Base-by-base conservation (phyloP, 371 early-diverging fungal genomes). In the Rhizopus arrhizus region DNA sequence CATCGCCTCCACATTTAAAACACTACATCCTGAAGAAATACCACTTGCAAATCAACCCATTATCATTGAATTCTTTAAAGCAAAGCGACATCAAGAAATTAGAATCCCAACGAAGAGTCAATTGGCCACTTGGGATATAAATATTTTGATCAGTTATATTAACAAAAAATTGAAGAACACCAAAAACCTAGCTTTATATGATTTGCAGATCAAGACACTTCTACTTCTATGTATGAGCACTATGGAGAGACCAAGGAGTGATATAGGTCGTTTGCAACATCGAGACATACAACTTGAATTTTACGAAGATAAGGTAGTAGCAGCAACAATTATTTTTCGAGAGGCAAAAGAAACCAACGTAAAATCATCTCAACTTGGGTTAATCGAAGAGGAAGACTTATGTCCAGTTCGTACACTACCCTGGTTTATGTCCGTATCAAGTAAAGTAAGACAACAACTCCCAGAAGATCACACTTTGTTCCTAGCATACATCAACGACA, bases 191-290 rank as follows among this genome's bases (percentile, higher is more conserved):
- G 0, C n/a, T n/a, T n/a, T 62, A 29, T 5, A 53, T 5, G n/a
- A 48, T n/a, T 46, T 70, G 32, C 70, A 65, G 60, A 49, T 43
- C 9, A 70, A 66, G 43, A 53, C 61, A 0, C 16, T 65, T 1
- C 5, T 61, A 10, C 31, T 63, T 4, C 16, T 64, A 6, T 56
- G 64, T 2, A 13, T 66, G 0, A 42, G 58, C 0, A 59, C 68
- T n/a, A 63, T 72, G 65, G 62, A 50, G 45, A 22, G 64, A 16
- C 68, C 65, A 41, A 15, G 68, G 38, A 62, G 62, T 0, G 72
- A 65, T 48, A 40, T 72, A 5, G 64, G 64, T 0, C 36, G 57
- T n/a, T 2, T 68, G 1, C 65, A 65, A 51, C 50, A 41, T 15
- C 11, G 59, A 32, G 64, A 67, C 41, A 53, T 68, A 22, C 4